These are phyloP conservation scores for Dendrobium officinale DNA, from an alignment of 106 monocot genomes.

Conservation along the genomic window DNA sequence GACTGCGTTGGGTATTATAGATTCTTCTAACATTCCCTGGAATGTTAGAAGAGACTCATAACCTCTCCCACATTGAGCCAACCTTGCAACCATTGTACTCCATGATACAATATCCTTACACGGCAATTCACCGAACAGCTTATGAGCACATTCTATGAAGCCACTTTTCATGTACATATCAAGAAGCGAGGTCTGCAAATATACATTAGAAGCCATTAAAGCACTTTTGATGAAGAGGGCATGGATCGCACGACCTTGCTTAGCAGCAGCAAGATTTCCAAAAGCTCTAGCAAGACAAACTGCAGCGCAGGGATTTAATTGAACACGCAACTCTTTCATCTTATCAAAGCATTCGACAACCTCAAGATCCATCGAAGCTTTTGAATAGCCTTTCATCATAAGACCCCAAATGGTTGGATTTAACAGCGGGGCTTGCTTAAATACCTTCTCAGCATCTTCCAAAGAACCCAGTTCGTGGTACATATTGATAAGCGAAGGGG, in stretches of 20 bases:
- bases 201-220: conserved; percentile 22
- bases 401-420: conserved; percentile 23
- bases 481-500: conserved; percentile 28
- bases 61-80: conserved; percentile 32
- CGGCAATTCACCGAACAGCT: conserved; percentile 33
- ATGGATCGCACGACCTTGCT: conserved; percentile 29
- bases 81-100: conserved; percentile 27
- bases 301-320: conserved; percentile 18
- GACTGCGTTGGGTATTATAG: conserved; percentile 26
- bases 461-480: conserved; percentile 27
- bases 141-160: conserved; percentile 16
- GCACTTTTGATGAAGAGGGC: conserved; percentile 29
- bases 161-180: conserved; percentile 43
- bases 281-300: conserved; percentile 30
- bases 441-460: conserved; percentile 28
- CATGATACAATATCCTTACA: conserved; percentile 30
- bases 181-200: conserved; percentile 36
- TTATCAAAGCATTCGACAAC: conserved; percentile 17
- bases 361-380: conserved; percentile 14
- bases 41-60: conserved; percentile 21
- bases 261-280: conserved; percentile 17
- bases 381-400: conserved; percentile 36
- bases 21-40: conserved; percentile 17
- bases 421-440: conserved; percentile 1
- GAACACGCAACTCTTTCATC: conserved; percentile 22